These are phyloP conservation scores for Quercus alba DNA, from an alignment of 306 rosid species.

Conservation along the genomic window DNA sequence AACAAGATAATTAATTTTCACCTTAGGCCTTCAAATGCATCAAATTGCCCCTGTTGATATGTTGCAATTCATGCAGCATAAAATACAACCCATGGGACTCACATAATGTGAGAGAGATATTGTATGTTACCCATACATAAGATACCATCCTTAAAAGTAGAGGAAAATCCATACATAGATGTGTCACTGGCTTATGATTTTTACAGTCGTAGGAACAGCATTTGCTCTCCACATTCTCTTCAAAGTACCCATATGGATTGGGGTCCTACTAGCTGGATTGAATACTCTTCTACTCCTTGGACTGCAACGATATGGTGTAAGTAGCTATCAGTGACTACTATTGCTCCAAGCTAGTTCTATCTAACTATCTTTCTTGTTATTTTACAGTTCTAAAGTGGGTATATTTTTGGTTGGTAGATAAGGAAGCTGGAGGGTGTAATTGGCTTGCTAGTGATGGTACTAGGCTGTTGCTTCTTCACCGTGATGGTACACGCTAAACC, in stretches of 20 bases:
- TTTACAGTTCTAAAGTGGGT: background rate
- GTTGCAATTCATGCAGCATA: too few relatives aligned
- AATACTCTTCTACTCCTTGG: constrained; percentile 17
- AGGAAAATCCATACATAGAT: background rate
- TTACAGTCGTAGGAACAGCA: constrained; percentile 14
- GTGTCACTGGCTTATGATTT: background rate
- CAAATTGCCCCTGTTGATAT: too few relatives aligned
- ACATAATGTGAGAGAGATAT: too few relatives aligned
- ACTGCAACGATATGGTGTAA: constrained; percentile 17
- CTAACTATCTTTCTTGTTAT: background rate
- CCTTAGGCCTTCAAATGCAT: too few relatives aligned
- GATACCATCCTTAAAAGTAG: too few relatives aligned
- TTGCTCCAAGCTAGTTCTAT: background rate
- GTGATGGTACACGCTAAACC: constrained; percentile 4
- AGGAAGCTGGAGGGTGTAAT: constrained; percentile 18
- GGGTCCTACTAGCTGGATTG: constrained; percentile 18
- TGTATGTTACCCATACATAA: too few relatives aligned
- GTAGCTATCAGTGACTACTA: background rate
- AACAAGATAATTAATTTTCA: too few relatives aligned
- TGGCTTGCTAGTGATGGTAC: background rate
- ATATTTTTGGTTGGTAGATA: background rate
- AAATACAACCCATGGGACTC: too few relatives aligned
- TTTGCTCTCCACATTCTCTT: constrained; percentile 13
- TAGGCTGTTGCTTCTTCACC: constrained; percentile 15
- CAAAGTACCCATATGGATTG: constrained; percentile 14